phyloP scores from a whole-genome alignment of 148 eudicot genomes.

The Rhododendron vialii region DNA sequence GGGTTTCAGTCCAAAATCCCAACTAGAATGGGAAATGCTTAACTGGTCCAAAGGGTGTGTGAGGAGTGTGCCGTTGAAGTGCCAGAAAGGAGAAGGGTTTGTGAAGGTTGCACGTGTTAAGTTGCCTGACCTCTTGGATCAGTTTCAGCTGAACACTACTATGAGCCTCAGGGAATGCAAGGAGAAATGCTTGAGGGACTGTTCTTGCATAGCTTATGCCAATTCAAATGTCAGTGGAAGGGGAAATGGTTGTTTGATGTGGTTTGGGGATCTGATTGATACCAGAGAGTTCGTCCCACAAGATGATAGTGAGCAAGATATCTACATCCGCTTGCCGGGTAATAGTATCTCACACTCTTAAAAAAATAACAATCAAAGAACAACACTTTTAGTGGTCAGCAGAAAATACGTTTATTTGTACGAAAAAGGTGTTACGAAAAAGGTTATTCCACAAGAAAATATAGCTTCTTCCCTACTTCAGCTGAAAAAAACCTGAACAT shows the following conservation, averaged over 20 bases:
- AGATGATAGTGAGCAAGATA: background rate
- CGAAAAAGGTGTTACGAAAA: background rate
- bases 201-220: conserved; percentile 18
- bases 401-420: background rate
- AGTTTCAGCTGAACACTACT: background rate
- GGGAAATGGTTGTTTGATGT: conserved; percentile 14
- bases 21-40: conserved; percentile 11
- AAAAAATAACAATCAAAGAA: background rate
- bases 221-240: conserved; percentile 1
- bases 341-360: background rate
- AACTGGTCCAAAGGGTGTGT: conserved; percentile 26
- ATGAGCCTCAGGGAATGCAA: conserved; percentile 7
- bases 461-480: too few species aligned
- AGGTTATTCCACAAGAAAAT: too few species aligned
- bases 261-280: conserved; percentile 18
- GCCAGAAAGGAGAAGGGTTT: conserved; percentile 7
- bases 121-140: conserved; percentile 7
- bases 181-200: conserved; percentile 9
- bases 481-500: too few species aligned
- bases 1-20: conserved; percentile 18
- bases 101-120: background rate
- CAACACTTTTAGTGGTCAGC: background rate
- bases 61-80: conserved; percentile 7
- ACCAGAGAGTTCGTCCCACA: background rate
- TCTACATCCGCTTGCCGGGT: conserved; percentile 5